A percentile compares a stretch with the other conserved stretches of the same genome.
These are phyloP conservation scores for Phytopythium delawarense DNA, from an alignment of 352 stramenopile species.

Conservation along the genomic window DNA sequence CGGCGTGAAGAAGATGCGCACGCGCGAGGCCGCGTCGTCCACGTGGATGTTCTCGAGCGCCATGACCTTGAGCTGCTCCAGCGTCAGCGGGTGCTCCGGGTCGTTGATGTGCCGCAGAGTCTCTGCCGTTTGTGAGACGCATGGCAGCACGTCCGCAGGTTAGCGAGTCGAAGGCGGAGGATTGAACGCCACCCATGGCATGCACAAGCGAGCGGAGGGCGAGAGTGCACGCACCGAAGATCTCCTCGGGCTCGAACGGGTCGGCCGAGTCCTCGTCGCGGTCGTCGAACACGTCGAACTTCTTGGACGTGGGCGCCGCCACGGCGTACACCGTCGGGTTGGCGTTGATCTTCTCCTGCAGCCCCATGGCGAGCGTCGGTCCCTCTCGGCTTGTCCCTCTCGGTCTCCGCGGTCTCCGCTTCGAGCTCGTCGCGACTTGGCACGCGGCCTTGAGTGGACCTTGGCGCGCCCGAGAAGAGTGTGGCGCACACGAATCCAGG, in stretches of 20 bases:
- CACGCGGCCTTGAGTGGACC: too few species aligned
- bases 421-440: too few species aligned
- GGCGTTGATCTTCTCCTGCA: conserved; percentile 85
- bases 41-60: conserved; percentile 88
- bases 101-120: conserved; percentile 90
- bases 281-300: conserved; percentile 57
- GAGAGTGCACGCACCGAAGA: conserved; percentile 61
- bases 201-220: background rate
- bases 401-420: background rate
- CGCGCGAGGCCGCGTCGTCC: conserved; percentile 70
- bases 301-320: conserved; percentile 41
- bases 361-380: conserved; percentile 27
- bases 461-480: too few species aligned
- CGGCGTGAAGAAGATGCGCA: conserved; percentile 89
- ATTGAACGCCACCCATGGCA: too few species aligned
- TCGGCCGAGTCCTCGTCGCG: conserved; percentile 66
- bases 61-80: conserved; percentile 94
- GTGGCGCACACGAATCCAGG: too few species aligned
- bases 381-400: too few species aligned
- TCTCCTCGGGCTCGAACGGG: conserved; percentile 78
- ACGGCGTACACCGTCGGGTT: conserved; percentile 87
- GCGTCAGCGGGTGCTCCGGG: conserved; percentile 90
- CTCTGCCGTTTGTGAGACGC: conserved; percentile 31
- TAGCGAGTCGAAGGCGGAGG: background rate
- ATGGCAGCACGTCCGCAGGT: background rate